A percentile compares a stretch with the other conserved stretches of the same genome.
Conservation (phyloP, 805 yeast genomes). For the Starmerella khaoyaiensis region DNA sequence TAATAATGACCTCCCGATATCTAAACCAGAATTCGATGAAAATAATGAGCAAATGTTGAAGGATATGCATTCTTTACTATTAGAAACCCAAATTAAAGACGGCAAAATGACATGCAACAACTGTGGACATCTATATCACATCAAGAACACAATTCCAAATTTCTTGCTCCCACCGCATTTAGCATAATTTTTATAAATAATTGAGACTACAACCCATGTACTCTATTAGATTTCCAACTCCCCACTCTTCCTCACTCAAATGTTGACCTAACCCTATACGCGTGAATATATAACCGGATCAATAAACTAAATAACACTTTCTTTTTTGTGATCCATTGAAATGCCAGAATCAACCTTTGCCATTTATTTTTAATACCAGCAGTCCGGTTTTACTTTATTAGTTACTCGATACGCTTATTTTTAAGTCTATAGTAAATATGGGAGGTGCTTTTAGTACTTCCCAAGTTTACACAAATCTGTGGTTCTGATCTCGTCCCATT, state of each 20-base stretch:
- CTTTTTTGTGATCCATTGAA: background rate
- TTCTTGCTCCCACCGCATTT: constrained; percentile 89
- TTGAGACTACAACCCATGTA: no score
- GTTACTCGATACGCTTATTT: constrained; percentile 9
- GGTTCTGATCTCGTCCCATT: background rate
- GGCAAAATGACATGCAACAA: constrained; percentile 82
- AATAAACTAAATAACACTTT: no score
- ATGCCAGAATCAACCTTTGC: background rate
- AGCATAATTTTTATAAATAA: constrained; percentile 39
- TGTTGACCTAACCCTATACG: no score
- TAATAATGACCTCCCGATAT: constrained; percentile 35
- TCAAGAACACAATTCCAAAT: constrained; percentile 89
- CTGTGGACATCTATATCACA: constrained; percentile 77
- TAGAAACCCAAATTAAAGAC: constrained; percentile 76
- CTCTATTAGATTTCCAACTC: no score
- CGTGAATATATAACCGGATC: no score
- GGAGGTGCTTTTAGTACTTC: background rate
- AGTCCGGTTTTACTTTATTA: constrained; percentile 2
- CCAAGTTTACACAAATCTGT: background rate
- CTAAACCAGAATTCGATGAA: constrained; percentile 28
- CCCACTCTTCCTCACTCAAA: no score
- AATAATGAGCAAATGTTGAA: constrained; percentile 41
- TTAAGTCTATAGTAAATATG: background rate
- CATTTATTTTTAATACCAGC: background rate
- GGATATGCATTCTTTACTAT: constrained; percentile 63